phyloP scores from a whole-genome alignment of 805 yeast genomes.

The Barnettozyma wickerhamii region DNA sequence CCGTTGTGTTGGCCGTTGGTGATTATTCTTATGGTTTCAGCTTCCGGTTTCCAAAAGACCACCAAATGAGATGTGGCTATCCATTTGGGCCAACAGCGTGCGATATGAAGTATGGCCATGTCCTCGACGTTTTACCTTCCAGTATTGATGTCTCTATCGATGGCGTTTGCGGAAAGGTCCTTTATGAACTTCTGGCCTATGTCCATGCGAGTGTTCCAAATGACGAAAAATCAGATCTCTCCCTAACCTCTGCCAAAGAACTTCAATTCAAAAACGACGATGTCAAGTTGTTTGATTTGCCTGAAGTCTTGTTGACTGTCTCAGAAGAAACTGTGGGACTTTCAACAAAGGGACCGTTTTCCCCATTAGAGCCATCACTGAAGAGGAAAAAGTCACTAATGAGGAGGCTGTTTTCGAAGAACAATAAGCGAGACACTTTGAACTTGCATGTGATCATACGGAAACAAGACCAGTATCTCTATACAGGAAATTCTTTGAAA shows the following conservation, averaged over 20 bases:
- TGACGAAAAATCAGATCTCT: neutral
- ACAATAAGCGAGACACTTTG: neutral
- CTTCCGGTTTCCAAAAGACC: slow-evolving; percentile 1
- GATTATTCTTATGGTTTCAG: neutral
- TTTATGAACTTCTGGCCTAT: slow-evolving; percentile 1
- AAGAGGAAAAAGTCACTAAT: neutral
- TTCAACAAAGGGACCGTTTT: neutral
- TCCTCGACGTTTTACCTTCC: neutral
- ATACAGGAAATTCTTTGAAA: neutral
- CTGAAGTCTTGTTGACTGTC: neutral
- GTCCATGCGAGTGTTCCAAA: neutral
- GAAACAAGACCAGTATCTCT: neutral
- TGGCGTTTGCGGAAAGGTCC: neutral
- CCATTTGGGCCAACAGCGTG: neutral
- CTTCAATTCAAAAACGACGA: neutral
- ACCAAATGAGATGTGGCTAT: neutral
- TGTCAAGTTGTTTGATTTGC: neutral
- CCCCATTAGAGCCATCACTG: too few species aligned
- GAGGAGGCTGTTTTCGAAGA: neutral
- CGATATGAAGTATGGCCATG: slow-evolving; percentile 1
- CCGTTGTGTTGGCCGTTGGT: neutral
- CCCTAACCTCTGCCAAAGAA: neutral
- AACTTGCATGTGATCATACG: neutral
- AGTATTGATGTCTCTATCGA: neutral
- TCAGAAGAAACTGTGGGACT: neutral